Percentiles rank a stretch among this genome's conserved stretches.
Evolutionary conservation across 2,329 filamentous ascomycete genomes (phyloP).

Genomic region (Aspergillus latus): DNA sequence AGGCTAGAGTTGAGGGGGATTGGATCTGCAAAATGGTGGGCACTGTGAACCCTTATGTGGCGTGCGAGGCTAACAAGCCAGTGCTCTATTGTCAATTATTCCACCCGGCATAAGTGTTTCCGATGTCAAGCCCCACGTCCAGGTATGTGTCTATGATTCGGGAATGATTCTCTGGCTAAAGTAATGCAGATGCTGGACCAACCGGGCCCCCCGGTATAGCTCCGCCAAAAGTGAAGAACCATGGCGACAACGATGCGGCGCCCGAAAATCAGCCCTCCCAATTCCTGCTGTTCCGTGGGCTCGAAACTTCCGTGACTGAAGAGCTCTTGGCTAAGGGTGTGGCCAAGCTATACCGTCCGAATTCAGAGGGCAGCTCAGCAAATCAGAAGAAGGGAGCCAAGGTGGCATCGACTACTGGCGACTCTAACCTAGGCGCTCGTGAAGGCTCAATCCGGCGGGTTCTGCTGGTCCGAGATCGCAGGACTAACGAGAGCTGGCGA

Average conservation of each 20-base stretch:
- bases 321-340: constrained; percentile 71
- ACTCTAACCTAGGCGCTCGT: constrained; percentile 66
- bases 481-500: constrained; percentile 70
- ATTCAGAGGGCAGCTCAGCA: constrained; percentile 31
- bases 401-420: constrained; percentile 56
- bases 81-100: constrained; percentile 59
- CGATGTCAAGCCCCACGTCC: constrained; percentile 57
- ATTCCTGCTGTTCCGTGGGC: constrained; percentile 71
- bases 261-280: constrained; percentile 65
- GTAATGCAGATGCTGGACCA: constrained; percentile 25
- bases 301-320: constrained; percentile 70
- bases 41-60: constrained; percentile 3
- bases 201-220: constrained; percentile 39
- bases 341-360: constrained; percentile 67
- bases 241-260: constrained; percentile 56
- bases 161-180: constrained; percentile 15
- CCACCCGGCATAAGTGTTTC: constrained; percentile 57
- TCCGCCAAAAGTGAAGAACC: constrained; percentile 48
- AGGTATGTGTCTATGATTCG: constrained; percentile 41
- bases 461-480: constrained; percentile 71
- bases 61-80: constrained; percentile 25
- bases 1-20: constrained; percentile 52
- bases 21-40: constrained; percentile 57
- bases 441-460: constrained; percentile 74
- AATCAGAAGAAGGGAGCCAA: constrained; percentile 50